phyloP scores from a whole-genome alignment of 371 early-diverging fungal species.

The Batrachochytrium dendrobatidis region DNA sequence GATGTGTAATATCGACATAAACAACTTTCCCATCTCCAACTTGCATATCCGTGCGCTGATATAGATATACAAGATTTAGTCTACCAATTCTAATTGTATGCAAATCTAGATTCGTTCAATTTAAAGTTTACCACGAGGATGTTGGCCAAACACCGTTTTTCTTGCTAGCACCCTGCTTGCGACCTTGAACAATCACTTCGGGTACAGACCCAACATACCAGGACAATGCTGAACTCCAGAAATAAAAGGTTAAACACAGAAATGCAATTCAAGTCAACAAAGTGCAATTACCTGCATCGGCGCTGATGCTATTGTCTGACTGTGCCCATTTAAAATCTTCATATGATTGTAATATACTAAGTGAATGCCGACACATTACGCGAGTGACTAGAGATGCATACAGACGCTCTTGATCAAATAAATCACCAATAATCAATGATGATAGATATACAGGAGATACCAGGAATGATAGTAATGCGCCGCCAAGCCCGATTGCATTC shows the following conservation, averaged over 20 bases:
- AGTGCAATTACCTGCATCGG: background rate
- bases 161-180: slow-evolving; percentile 5
- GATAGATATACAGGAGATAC: slow-evolving; percentile 60
- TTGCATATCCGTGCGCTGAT: background rate
- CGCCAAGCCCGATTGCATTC: slow-evolving; percentile 71
- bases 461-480: slow-evolving; percentile 51
- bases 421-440: slow-evolving; percentile 57
- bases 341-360: background rate
- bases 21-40: background rate
- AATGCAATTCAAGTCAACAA: background rate
- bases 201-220: background rate
- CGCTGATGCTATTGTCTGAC: background rate
- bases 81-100: too few species aligned
- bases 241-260: background rate
- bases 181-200: slow-evolving; percentile 5
- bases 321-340: background rate
- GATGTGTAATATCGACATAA: background rate
- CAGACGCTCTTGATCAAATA: slow-evolving; percentile 22
- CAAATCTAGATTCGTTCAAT: too few species aligned
- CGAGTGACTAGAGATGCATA: background rate
- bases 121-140: background rate
- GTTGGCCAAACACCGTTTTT: background rate
- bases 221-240: background rate
- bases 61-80: too few species aligned
- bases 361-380: background rate